Evolutionary conservation across 192 early-diverging fungal species (phyloP).

Genomic region (Radiomyces spectabilis): DNA sequence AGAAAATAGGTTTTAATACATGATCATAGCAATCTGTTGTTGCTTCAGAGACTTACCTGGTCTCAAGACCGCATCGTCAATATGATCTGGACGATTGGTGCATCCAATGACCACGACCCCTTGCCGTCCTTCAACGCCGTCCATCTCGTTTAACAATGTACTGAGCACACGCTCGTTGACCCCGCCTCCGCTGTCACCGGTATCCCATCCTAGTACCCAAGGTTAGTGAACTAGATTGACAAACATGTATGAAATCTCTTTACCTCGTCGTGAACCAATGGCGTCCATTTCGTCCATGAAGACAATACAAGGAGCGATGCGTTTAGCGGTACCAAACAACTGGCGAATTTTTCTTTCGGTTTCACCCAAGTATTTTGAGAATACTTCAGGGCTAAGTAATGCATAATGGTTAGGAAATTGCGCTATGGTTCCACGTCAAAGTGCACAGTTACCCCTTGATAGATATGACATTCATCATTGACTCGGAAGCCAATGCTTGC

Average conservation of each 20-base stretch:
- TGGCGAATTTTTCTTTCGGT: conserved; percentile 76
- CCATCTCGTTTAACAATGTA: conserved; percentile 96
- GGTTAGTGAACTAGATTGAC: not conserved
- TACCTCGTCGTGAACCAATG: conserved; percentile 76
- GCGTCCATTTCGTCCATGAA: conserved; percentile 95
- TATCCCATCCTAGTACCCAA: conserved; percentile 29
- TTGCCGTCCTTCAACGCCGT: conserved; percentile 82
- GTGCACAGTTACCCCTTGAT: conserved; percentile 63
- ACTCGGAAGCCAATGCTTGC: conserved; percentile 67
- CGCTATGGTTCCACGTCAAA: not conserved
- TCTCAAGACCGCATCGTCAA: conserved; percentile 79
- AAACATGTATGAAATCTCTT: not conserved
- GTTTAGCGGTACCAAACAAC: conserved; percentile 76
- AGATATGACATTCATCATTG: conserved; percentile 75
- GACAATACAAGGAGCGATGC: conserved; percentile 83
- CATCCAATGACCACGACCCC: conserved; percentile 86
- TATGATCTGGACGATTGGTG: conserved; percentile 80
- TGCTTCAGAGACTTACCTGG: too few species aligned
- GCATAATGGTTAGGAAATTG: not conserved
- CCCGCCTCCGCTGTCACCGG: conserved; percentile 51
- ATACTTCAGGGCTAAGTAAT: conserved; percentile 65
- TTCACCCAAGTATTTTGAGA: conserved; percentile 93
- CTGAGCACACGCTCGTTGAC: conserved; percentile 87
- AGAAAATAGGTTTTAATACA: not conserved
- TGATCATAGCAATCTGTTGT: not conserved